phyloP scores from a whole-genome alignment of 2,329 filamentous ascomycete species.

The Rhexocercosporidium sp. region DNA sequence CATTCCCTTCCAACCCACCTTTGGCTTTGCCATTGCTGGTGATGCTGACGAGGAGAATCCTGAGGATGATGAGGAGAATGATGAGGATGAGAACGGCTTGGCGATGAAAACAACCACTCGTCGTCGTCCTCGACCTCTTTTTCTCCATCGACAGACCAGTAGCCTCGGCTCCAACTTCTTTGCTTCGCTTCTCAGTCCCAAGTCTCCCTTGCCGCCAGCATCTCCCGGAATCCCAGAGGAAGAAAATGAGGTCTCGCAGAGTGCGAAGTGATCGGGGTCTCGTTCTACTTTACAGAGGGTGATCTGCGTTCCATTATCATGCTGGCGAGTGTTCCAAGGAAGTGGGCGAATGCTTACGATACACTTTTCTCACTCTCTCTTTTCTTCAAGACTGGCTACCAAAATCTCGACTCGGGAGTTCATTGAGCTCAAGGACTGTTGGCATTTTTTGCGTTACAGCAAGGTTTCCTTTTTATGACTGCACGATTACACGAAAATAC shows the following conservation, averaged over 20 bases:
- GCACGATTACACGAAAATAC: background rate
- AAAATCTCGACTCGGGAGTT: background rate
- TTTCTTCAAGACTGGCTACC: background rate
- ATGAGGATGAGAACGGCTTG: background rate
- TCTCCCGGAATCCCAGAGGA: background rate
- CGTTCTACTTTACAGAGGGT: background rate
- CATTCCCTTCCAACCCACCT: background rate
- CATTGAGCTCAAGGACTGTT: background rate
- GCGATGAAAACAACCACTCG: background rate
- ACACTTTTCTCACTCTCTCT: background rate
- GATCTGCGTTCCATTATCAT: background rate
- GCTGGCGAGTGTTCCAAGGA: background rate
- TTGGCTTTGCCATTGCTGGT: background rate
- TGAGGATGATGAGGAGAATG: background rate
- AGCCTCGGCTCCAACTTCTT: constrained; percentile 3
- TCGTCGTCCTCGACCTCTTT: background rate
- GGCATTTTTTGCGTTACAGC: background rate
- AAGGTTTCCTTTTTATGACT: background rate
- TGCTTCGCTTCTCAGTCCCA: background rate
- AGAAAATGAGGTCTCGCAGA: background rate
- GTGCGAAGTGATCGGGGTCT: background rate
- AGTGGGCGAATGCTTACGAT: background rate
- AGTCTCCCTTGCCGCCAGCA: background rate
- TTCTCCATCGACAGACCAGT: background rate
- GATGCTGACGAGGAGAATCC: background rate